phyloP scores from a whole-genome alignment of 2,329 filamentous ascomycete species.

The Bipolaris zeicola region DNA sequence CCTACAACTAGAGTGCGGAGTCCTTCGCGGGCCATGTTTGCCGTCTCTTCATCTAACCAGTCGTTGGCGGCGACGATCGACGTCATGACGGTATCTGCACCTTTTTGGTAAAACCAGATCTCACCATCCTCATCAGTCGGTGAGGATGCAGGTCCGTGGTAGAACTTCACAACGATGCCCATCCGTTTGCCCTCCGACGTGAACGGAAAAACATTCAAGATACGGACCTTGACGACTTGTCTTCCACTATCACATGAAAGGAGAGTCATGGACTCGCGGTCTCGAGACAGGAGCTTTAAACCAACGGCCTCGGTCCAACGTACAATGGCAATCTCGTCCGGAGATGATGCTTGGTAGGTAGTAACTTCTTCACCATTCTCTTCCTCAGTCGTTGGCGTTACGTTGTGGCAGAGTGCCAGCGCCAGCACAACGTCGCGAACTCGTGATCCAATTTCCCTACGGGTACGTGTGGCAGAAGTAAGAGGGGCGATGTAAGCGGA shows the following conservation, averaged over 20 bases:
- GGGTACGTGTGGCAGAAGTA: conserved; percentile 74
- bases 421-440: conserved; percentile 93
- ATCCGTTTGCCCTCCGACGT: conserved; percentile 98
- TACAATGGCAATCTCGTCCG: conserved; percentile 97
- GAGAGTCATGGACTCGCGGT: conserved; percentile 83
- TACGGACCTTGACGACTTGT: conserved; percentile 80
- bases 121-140: conserved; percentile 67
- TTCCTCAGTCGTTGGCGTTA: conserved; percentile 88
- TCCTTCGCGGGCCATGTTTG: conserved; percentile 99
- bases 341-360: conserved; percentile 94
- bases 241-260: conserved; percentile 76
- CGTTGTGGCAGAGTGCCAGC: conserved; percentile 93
- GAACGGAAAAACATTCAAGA: conserved; percentile 95
- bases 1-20: conserved; percentile 92
- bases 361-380: conserved; percentile 77
- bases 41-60: conserved; percentile 98
- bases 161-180: conserved; percentile 93
- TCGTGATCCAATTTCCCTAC: conserved; percentile 89
- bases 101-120: conserved; percentile 99
- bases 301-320: conserved; percentile 94
- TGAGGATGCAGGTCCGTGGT: conserved; percentile 49
- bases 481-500: conserved; percentile 68
- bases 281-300: conserved; percentile 79
- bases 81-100: conserved; percentile 98
- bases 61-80: conserved; percentile 93